Base-by-base conservation (phyloP, 306 rosid species). In the Sesbania bispinosa region DNA sequence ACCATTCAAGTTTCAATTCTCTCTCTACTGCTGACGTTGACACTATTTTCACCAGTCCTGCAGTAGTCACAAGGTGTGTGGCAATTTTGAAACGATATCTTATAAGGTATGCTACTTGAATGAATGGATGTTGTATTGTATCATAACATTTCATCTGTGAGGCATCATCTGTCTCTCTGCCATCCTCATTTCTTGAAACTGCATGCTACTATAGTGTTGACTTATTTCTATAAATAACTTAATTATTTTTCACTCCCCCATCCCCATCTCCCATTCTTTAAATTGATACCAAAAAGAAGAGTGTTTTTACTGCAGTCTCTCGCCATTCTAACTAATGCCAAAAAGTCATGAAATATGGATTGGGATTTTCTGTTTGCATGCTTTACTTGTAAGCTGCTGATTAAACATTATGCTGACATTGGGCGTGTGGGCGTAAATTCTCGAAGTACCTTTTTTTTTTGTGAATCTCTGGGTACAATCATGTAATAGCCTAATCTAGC, bases 61-160 rank as follows among this genome's bases (percentile, higher is more conserved):
- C 98, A 70, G 96, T 89, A 33, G 96, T 92, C 48, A 77, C 92
- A 60, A 87, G 96, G 82, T 92, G 96, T 47, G 94, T 92, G 79
- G 88, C 94, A 51, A 89, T 92, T 74, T 71, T 92, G 78, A 89
- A 92, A 82, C 94, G 98, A 76, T 85, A 86, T 76, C 90, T 92
- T 58, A 74, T 92, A 77, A 82, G 98, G 98, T 92, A 86, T 67
- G 87, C 80, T 75, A 41, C 68, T 19, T 32, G 13, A 15, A 30
- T 62, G 7, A 18, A 16, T 62, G 72, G 53, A 57, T 35, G 11
- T 73, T 75, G 71, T 62, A 54, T 47, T 11, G 46, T 67, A 59
- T 67, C 52, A 21, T 16, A 14, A 27, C 46, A 21, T 51, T 38
- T 36, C 47, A 70, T 71, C 33, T 33, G n/a, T n/a, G 52, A 18